Evolutionary conservation across 2,329 filamentous ascomycete species (phyloP).

Genomic region (Trichoderma sp.): DNA sequence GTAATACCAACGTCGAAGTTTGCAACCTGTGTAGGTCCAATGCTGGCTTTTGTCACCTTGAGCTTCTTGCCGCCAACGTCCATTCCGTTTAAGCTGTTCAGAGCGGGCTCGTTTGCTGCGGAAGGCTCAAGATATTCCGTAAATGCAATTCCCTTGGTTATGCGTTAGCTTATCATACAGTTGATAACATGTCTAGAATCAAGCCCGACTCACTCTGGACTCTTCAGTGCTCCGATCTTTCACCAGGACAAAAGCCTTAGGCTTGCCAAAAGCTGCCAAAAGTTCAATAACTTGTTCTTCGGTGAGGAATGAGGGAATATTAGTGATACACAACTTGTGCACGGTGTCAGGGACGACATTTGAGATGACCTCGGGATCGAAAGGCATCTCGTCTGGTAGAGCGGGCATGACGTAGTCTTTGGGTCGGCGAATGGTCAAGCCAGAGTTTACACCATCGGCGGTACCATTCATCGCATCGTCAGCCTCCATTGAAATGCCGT

Average conservation of each 20-base stretch:
- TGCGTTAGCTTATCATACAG: slow-evolving; percentile 36
- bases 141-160: slow-evolving; percentile 78
- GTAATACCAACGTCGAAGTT: slow-evolving; percentile 95
- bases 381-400: slow-evolving; percentile 70
- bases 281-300: slow-evolving; percentile 93
- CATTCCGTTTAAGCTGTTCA: slow-evolving; percentile 91
- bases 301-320: slow-evolving; percentile 83
- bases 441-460: slow-evolving; percentile 56
- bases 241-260: slow-evolving; percentile 89
- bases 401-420: slow-evolving; percentile 97
- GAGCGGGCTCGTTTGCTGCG: slow-evolving; percentile 74
- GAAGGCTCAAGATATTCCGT: slow-evolving; percentile 85
- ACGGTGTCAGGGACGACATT: slow-evolving; percentile 85
- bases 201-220: slow-evolving; percentile 68
- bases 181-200: not conserved
- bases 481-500: slow-evolving; percentile 86
- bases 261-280: slow-evolving; percentile 84
- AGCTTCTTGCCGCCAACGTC: slow-evolving; percentile 85
- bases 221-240: slow-evolving; percentile 86
- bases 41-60: slow-evolving; percentile 85
- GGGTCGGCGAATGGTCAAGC: slow-evolving; percentile 79
- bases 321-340: slow-evolving; percentile 92
- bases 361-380: slow-evolving; percentile 77
- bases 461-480: slow-evolving; percentile 62
- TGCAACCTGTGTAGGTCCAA: slow-evolving; percentile 89